Base-by-base conservation (phyloP, 1,284 basidiomycete genomes). In the Leccinum insolens region DNA sequence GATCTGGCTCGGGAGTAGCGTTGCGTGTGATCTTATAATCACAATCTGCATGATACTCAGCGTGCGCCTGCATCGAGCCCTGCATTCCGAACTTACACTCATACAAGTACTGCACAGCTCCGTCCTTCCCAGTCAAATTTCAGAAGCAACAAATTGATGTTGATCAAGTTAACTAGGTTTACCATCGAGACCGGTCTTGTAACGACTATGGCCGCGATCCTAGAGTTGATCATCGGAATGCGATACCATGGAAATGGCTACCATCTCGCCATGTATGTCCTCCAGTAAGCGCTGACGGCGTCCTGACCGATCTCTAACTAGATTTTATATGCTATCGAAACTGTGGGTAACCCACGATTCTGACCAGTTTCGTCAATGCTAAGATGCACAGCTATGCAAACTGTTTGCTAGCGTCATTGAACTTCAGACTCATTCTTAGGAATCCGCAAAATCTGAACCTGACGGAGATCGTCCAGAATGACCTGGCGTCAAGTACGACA, bases 321-420 rank as follows among this genome's bases (percentile, higher is more conserved):
- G 65, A n/a, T 72, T 72, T 49, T 68, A 60, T 49, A 52, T 39
- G 2, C 62, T 69, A n/a, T 72, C 71, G 17, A 72, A 72, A 57
- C 62, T 72, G 69, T 70, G 25, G 28, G 65, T 61, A 3, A 9
- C 25, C 31, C n/a, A 15, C 6, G 5, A 25, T 17, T 61, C 44
- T 7, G 22, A 61, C n/a, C 20, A 61, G 7, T 25, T 61, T 57
- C 31, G 2, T 17, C 9, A 15, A 11, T 60, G 22, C 44, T 39
- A 15, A 65, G 17, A 34, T 20, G 14, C 46, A 49, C 17, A 72
- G 71, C 20, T 72, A 72, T 63, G 61, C 68, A 58, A 72, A 70
- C 37, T 70, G 65, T 59, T 20, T 70, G 41, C 25, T 72, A 15
- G 68, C 66, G 9, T 41, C 61, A 5, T 25, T 72, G 61, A 70